These are phyloP conservation scores for Cladosporium oxysporum DNA, from an alignment of 2,329 filamentous ascomycete species.

Conservation along the genomic window DNA sequence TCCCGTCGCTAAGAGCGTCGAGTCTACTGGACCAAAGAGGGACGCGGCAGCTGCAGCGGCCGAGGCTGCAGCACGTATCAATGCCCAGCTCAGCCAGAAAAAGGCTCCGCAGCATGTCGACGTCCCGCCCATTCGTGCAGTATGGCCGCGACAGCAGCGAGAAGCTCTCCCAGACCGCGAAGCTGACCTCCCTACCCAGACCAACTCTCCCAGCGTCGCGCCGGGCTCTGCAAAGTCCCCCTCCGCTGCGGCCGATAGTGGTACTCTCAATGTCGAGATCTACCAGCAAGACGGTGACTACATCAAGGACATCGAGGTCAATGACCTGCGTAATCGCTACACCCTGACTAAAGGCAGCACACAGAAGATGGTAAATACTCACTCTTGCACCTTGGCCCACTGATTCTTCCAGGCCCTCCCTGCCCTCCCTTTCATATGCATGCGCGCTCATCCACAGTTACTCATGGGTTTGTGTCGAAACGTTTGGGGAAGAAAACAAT, in stretches of 20 bases:
- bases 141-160: neutral
- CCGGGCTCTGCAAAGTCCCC: constrained; percentile 57
- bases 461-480: constrained; percentile 33
- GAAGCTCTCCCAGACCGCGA: neutral
- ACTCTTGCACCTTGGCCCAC: constrained; percentile 55
- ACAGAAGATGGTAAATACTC: constrained; percentile 98
- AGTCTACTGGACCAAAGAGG: constrained; percentile 39
- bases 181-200: constrained; percentile 25
- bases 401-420: constrained; percentile 56
- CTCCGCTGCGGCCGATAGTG: constrained; percentile 41
- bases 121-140: constrained; percentile 70
- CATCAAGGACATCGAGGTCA: constrained; percentile 99
- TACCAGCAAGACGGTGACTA: constrained; percentile 96
- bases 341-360: constrained; percentile 94
- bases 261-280: constrained; percentile 78
- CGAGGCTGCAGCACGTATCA: constrained; percentile 64
- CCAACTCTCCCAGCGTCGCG: constrained; percentile 41
- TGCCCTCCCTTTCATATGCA: constrained; percentile 34
- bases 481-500: constrained; percentile 40
- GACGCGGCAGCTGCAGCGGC: constrained; percentile 68
- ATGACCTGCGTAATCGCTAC: constrained; percentile 95
- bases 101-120: constrained; percentile 90
- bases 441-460: constrained; percentile 12
- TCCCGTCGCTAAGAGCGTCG: constrained; percentile 64
- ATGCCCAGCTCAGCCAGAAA: constrained; percentile 57